phyloP scores from a whole-genome alignment of 768 basidiomycete species.

The Termitomyces bulborhizus region DNA sequence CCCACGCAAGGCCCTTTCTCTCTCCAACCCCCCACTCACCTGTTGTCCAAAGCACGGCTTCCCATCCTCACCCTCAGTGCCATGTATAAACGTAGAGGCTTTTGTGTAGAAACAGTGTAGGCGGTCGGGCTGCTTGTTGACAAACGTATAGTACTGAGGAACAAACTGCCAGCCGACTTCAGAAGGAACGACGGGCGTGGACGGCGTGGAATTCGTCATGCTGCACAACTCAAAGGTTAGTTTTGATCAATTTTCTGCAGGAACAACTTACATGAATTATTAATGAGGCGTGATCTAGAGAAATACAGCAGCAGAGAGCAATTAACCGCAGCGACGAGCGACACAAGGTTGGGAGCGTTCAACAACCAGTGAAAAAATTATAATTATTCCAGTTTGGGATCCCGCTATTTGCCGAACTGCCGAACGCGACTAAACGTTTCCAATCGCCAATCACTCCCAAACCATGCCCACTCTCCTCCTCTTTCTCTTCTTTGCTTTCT shows the following conservation, averaged over 20 bases:
- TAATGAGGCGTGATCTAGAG: conserved; percentile 27
- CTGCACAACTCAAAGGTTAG: neutral
- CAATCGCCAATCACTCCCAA: conserved; percentile 20
- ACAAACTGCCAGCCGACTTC: conserved; percentile 99
- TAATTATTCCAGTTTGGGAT: conserved; percentile 16
- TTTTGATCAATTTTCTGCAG: no score
- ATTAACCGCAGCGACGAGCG: conserved; percentile 14
- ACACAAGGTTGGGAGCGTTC: conserved; percentile 1
- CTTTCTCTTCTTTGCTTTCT: conserved; percentile 46
- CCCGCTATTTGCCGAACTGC: conserved; percentile 3
- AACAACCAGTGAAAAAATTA: conserved; percentile 13
- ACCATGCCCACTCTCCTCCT: conserved; percentile 34
- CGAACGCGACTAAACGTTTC: no score
- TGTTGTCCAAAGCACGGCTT: conserved; percentile 90
- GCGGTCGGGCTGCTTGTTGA: conserved; percentile 95
- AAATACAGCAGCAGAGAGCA: conserved; percentile 25
- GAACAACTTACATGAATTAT: conserved; percentile 23
- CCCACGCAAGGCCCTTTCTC: no score
- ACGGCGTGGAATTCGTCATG: conserved; percentile 38
- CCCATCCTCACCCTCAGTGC: conserved; percentile 92
- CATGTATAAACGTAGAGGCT: conserved; percentile 94
- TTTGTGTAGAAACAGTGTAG: conserved; percentile 99
- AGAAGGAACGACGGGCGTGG: conserved; percentile 65
- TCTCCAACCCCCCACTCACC: conserved; percentile 38
- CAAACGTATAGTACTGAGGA: conserved; percentile 98